phyloP scores from a whole-genome alignment of 1,139 yeast species.

The Sugiyamaella neomexicana region DNA sequence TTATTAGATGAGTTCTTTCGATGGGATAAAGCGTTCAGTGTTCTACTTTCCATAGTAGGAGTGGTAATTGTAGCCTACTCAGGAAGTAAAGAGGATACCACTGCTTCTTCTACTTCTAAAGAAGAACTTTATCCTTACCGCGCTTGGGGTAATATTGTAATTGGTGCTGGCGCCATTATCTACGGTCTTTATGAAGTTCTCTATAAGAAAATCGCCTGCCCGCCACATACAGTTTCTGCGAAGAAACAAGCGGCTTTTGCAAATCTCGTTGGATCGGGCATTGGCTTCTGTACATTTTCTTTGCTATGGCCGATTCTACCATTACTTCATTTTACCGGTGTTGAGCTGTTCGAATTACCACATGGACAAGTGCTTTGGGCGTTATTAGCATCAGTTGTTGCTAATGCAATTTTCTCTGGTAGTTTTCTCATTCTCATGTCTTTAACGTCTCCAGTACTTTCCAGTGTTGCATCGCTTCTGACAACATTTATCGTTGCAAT shows the following conservation, averaged over 20 bases:
- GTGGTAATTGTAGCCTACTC: constrained; percentile 80
- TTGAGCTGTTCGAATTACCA: constrained; percentile 62
- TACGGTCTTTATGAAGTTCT: constrained; percentile 86
- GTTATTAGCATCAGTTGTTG: constrained; percentile 49
- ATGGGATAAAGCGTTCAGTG: constrained; percentile 66
- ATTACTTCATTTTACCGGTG: constrained; percentile 53
- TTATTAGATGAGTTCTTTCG: constrained; percentile 64
- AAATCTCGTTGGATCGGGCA: constrained; percentile 53
- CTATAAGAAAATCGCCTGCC: constrained; percentile 73
- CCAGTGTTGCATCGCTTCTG: constrained; percentile 76
- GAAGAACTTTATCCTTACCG: constrained; percentile 54
- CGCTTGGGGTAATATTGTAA: constrained; percentile 67
- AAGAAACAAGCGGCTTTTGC: constrained; percentile 59
- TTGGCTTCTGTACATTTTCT: constrained; percentile 60
- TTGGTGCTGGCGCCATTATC: constrained; percentile 73
- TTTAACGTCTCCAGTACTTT: constrained; percentile 79
- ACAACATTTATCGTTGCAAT: constrained; percentile 80
- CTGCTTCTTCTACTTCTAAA: neutral
- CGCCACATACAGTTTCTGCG: constrained; percentile 62
- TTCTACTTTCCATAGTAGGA: constrained; percentile 67
- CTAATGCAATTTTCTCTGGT: constrained; percentile 70
- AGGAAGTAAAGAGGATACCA: constrained; percentile 40
- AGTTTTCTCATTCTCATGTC: constrained; percentile 78
- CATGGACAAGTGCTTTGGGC: constrained; percentile 46
- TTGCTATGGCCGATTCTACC: constrained; percentile 54